A percentile compares a stretch with the other conserved stretches of the same genome.
phyloP scores from a whole-genome alignment of 257 asterid genomes.

The Solanum megistacrolobum region DNA sequence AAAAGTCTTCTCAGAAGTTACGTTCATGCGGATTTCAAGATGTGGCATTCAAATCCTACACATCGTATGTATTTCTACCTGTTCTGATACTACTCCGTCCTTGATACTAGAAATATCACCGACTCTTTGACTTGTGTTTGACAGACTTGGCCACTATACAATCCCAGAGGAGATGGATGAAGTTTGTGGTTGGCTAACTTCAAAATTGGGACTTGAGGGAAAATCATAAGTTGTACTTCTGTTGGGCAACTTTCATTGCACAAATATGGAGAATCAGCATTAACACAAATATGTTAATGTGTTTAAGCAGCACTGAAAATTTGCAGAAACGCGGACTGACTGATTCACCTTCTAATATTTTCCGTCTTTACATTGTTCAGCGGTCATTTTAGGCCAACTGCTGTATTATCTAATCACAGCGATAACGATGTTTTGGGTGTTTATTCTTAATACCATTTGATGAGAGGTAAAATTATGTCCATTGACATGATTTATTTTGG shows the following conservation, averaged over 20 bases:
- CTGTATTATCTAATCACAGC: not conserved
- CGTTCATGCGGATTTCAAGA: constrained; percentile 48
- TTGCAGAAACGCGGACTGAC: not conserved
- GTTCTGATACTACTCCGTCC: not conserved
- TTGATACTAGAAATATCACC: not conserved
- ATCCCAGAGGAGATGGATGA: constrained; percentile 77
- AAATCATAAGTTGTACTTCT: constrained; percentile 7
- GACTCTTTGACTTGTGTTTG: not conserved
- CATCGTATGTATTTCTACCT: constrained; percentile 25
- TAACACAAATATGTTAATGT: not conserved
- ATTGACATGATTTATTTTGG: not conserved
- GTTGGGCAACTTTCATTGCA: not conserved
- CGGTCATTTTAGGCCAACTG: not conserved
- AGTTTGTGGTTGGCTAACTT: constrained; percentile 58
- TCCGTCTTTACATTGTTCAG: not conserved
- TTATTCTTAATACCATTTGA: not conserved
- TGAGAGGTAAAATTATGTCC: not conserved
- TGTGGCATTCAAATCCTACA: constrained; percentile 49
- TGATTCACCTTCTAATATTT: not conserved
- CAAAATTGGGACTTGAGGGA: constrained; percentile 62
- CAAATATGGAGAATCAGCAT: not conserved
- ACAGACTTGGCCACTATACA: constrained; percentile 79
- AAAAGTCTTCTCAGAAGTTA: constrained; percentile 49
- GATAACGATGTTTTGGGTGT: not conserved
- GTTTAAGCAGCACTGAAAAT: not conserved